Conservation (phyloP, 140 eudicot genomes). For the Flaveria floridana region DNA sequence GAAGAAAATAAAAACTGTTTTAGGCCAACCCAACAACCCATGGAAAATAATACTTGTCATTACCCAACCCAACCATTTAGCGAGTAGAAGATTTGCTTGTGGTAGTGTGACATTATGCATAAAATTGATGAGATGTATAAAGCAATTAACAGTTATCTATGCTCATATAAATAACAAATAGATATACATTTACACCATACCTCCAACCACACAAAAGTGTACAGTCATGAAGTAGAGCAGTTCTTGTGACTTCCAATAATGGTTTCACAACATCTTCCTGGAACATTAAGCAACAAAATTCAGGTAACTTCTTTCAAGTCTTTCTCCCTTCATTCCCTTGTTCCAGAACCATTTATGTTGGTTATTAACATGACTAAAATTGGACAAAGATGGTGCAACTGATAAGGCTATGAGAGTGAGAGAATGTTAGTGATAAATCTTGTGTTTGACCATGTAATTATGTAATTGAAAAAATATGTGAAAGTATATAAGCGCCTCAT, state of each 20-base stretch:
- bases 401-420: not conserved
- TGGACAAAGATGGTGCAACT: not conserved
- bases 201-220: slow-evolving; percentile 99
- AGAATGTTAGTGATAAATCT: not conserved
- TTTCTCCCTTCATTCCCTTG: slow-evolving; percentile 6
- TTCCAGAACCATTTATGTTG: not conserved
- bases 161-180: not conserved
- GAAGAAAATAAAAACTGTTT: not conserved
- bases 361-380: not conserved
- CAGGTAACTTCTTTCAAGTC: not conserved
- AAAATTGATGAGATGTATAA: not conserved
- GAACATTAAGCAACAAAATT: slow-evolving; percentile 21
- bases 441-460: not conserved
- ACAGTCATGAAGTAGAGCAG: slow-evolving; percentile 94
- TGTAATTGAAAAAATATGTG: slow-evolving; percentile 4
- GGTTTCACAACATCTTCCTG: slow-evolving; percentile 99
- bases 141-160: slow-evolving; percentile 16
- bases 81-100: not conserved
- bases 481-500: slow-evolving; percentile 10
- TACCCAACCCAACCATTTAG: not conserved
- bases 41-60: not conserved
- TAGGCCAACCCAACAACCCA: not conserved
- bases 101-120: not conserved
- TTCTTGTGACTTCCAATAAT: slow-evolving; percentile 92
- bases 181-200: slow-evolving; percentile 36